Percentiles rank a stretch among this genome's conserved stretches.
These are phyloP conservation scores for Aspergillus ostianus DNA, from an alignment of 495 filamentous ascomycete genomes.

Conservation along the genomic window DNA sequence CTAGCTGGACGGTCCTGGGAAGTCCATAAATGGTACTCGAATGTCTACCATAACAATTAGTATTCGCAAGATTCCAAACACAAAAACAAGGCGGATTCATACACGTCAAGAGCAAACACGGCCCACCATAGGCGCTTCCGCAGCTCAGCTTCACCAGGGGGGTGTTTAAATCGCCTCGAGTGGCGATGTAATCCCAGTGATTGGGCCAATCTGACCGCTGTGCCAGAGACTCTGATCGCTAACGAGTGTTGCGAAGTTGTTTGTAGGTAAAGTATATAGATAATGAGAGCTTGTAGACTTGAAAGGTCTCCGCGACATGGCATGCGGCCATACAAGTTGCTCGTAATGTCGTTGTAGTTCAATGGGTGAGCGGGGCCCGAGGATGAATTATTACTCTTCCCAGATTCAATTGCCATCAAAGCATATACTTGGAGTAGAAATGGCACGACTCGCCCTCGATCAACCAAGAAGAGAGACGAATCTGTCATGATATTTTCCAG, in stretches of 20 bases:
- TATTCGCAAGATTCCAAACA: neutral
- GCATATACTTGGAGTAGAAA: neutral
- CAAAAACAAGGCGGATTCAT: neutral
- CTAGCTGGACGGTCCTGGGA: neutral
- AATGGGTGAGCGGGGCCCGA: neutral
- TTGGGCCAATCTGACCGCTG: constrained; percentile 12
- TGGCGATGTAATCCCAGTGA: constrained; percentile 18
- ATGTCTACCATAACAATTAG: neutral
- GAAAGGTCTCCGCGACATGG: constrained; percentile 3
- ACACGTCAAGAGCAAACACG: constrained; percentile 16
- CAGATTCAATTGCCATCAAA: neutral
- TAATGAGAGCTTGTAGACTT: constrained; percentile 9
- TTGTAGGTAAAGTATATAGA: constrained; percentile 8
- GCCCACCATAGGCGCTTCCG: constrained; percentile 21
- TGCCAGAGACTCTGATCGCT: constrained; percentile 7
- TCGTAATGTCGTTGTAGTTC: neutral
- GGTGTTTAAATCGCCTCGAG: constrained; percentile 16
- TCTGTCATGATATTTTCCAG: neutral
- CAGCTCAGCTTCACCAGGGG: constrained; percentile 12
- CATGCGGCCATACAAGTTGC: neutral
- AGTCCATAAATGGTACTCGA: neutral
- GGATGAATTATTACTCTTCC: neutral
- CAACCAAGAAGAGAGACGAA: neutral
- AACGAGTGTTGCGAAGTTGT: constrained; percentile 7
- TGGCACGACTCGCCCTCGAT: neutral